Conservation (phyloP, 2,329 filamentous ascomycete genomes). For the Fusarium pseudoanthophilum region DNA sequence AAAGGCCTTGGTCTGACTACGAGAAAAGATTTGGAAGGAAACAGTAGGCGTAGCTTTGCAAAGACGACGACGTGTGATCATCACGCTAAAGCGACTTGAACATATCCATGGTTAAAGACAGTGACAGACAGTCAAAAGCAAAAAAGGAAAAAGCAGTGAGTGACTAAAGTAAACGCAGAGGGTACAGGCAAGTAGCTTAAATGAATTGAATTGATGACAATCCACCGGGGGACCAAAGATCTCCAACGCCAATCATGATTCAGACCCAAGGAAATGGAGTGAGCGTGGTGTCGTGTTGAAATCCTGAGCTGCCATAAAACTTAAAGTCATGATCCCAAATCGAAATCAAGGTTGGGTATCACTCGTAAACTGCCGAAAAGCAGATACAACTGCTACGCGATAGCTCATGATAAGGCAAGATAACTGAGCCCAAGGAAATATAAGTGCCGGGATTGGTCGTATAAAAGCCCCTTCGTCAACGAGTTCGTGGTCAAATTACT, state of each 20-base stretch:
- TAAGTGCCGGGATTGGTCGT: constrained; percentile 37
- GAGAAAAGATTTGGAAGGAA: constrained; percentile 29
- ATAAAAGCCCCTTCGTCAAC: constrained; percentile 43
- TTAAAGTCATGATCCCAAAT: constrained; percentile 45
- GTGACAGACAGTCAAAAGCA: constrained; percentile 37
- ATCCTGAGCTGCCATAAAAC: constrained; percentile 48
- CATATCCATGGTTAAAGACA: constrained; percentile 30
- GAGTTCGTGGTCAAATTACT: constrained; percentile 47
- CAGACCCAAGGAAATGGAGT: constrained; percentile 51
- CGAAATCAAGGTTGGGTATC: constrained; percentile 41
- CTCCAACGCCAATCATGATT: constrained; percentile 57
- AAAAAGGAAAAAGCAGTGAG: constrained; percentile 41
- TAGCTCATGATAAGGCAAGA: constrained; percentile 41
- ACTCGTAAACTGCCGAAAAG: constrained; percentile 39
- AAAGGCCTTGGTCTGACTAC: constrained; percentile 23
- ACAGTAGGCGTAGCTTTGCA: constrained; percentile 14
- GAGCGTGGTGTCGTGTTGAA: constrained; percentile 46
- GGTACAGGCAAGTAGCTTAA: constrained; percentile 45
- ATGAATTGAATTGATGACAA: constrained; percentile 53
- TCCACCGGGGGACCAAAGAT: constrained; percentile 51
- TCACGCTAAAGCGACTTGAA: constrained; percentile 32
- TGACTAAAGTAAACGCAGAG: constrained; percentile 41
- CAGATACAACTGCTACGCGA: constrained; percentile 37
- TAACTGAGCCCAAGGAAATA: constrained; percentile 45
- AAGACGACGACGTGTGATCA: constrained; percentile 34